These are phyloP conservation scores for Takakia lepidozioides DNA, from an alignment of 225 moss, liverwort and hornwort species.

Conservation along the genomic window DNA sequence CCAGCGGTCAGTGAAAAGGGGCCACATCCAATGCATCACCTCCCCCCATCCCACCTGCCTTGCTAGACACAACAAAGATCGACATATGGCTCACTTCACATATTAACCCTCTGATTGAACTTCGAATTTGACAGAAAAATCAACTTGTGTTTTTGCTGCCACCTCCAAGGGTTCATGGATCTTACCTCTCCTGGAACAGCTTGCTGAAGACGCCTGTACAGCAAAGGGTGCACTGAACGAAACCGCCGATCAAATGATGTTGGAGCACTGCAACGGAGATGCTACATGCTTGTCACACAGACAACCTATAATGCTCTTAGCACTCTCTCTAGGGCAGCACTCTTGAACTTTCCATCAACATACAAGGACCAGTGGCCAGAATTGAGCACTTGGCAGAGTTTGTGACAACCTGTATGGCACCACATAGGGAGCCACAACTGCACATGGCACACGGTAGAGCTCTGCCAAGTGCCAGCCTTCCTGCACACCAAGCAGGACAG, in stretches of 20 bases:
- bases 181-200: slow-evolving; percentile 56
- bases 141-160: too few relatives aligned
- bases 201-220: slow-evolving; percentile 60
- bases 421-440: slow-evolving; percentile 79
- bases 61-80: background rate
- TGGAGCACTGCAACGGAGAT: slow-evolving; percentile 46
- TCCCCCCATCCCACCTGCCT: slow-evolving; percentile 74
- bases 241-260: slow-evolving; percentile 71
- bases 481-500: slow-evolving; percentile 8
- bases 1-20: slow-evolving; percentile 85
- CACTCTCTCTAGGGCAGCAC: too few relatives aligned
- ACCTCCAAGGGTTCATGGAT: too few relatives aligned
- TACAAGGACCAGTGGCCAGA: too few relatives aligned
- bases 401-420: slow-evolving; percentile 86
- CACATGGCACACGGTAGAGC: slow-evolving; percentile 67
- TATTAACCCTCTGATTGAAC: too few relatives aligned
- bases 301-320: background rate
- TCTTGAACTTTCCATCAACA: too few relatives aligned
- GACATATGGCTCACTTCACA: background rate
- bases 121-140: too few relatives aligned
- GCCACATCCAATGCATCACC: slow-evolving; percentile 99
- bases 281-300: background rate
- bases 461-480: slow-evolving; percentile 99
- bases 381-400: too few relatives aligned
- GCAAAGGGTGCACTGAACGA: slow-evolving; percentile 38